Base-by-base conservation (phyloP, 83 land plant genomes). In the Diphasiastrum complanatum region DNA sequence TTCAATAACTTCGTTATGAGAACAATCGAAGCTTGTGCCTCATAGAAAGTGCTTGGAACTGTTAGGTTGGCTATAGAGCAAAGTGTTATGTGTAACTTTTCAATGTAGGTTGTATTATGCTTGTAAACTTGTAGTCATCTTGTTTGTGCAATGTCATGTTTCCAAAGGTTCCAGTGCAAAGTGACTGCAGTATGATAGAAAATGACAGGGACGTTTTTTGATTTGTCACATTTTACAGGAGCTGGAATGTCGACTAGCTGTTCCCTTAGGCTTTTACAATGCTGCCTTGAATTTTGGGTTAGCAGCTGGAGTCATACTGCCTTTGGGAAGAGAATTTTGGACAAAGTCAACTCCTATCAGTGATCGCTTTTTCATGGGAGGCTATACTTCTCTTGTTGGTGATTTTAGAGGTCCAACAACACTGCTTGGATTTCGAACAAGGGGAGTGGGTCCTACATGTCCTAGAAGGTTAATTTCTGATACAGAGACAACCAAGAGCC, bases 361-460 rank as follows among this genome's bases (percentile, higher is more conserved):
- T 38, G 92, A 93, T 5, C 67, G 92, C 25, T 93, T 83, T 61
- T 89, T 81, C 77, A 73, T 93, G 69, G 96, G 98, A 28, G 96
- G 99, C 8, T 68, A 85, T 47, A 58, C 82, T 40, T 89, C 96
- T 52, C 85, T 83, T 11, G 74, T 89, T 16, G 88, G 96, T 62
- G 66, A 71, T 6, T 41, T 93, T 45, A 77, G 77, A 57, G 96
- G 99, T 50, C 97, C 92, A 19, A 62, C 68, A 29, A 46, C 83
- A 38, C 31, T 93, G 48, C 70, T 83, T 33, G 99, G 99, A 16
- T 93, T 93, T 58, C 83, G 78, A 50, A 60, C 76, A 10, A 81
- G 96, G 68, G 99, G 99, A n/a, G 59, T 93, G 16, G 96, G 99
- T 24, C 96, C 89, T 2, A 69, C 77, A 48, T 96, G 83, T 47